These are phyloP conservation scores for Colletotrichum theobromicola DNA, from an alignment of 2,329 filamentous ascomycete species.

Conservation along the genomic window DNA sequence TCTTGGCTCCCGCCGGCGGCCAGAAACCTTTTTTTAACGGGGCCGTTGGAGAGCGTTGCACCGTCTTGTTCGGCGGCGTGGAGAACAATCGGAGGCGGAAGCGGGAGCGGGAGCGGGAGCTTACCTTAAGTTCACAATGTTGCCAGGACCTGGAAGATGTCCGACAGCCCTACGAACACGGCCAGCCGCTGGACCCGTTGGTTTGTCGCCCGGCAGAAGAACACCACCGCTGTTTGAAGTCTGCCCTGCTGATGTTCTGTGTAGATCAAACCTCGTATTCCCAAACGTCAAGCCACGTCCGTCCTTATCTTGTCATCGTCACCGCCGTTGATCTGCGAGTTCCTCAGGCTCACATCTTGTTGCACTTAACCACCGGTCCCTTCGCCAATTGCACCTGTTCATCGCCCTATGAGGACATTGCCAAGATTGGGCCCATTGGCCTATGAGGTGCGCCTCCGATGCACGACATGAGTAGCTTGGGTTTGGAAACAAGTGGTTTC, in stretches of 20 bases:
- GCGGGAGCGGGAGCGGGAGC: background rate
- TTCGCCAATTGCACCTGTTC: background rate
- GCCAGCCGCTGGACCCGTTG: background rate
- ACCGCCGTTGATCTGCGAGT: background rate
- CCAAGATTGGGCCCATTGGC: background rate
- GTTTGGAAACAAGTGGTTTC: background rate
- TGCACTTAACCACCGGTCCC: background rate
- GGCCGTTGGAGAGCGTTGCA: background rate
- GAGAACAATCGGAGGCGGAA: background rate
- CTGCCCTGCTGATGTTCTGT: background rate
- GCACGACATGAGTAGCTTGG: background rate
- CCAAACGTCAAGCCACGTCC: background rate
- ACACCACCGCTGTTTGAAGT: background rate
- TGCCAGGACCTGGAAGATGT: too few species aligned
- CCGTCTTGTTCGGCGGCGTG: background rate
- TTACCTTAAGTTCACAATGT: background rate
- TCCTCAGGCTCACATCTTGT: background rate
- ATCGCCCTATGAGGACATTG: background rate
- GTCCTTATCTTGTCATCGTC: background rate
- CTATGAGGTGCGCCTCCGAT: background rate
- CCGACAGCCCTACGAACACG: background rate
- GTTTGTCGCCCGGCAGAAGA: background rate
- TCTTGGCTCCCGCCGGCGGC: background rate
- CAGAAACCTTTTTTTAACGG: background rate
- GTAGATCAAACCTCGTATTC: background rate